These are phyloP conservation scores for Fraxinus xanthoxyloides DNA, from an alignment of 305 asterid genomes.

Conservation along the genomic window DNA sequence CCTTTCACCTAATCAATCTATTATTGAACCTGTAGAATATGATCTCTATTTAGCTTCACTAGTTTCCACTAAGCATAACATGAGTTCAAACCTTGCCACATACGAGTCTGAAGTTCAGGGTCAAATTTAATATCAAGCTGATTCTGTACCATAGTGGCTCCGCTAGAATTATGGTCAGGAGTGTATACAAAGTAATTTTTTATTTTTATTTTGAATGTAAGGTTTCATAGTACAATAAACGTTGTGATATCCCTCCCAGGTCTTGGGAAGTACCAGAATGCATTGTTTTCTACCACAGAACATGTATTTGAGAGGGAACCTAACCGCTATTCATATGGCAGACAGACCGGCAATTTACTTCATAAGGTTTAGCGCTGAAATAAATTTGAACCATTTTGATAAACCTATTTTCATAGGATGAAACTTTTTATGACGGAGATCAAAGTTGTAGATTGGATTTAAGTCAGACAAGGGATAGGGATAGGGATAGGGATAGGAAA, in stretches of 20 bases:
- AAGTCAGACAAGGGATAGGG: background rate
- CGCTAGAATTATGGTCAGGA: background rate
- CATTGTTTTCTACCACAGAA: background rate
- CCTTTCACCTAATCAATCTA: background rate
- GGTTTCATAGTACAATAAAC: background rate
- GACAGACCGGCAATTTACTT: background rate
- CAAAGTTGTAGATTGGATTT: background rate
- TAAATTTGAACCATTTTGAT: background rate
- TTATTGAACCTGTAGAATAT: background rate
- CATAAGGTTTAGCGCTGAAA: background rate
- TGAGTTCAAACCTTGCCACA: background rate
- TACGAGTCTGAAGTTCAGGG: background rate
- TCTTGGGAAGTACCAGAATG: background rate
- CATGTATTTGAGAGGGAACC: background rate
- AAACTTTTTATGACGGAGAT: background rate
- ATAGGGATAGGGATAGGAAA: background rate
- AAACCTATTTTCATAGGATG: background rate
- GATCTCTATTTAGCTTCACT: background rate
- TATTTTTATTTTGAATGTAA: background rate
- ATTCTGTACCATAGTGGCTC: background rate
- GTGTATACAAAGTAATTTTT: background rate
- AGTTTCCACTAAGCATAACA: background rate
- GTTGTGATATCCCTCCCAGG: background rate
- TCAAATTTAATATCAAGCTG: background rate
- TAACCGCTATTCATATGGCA: background rate